Evolutionary conservation across 495 filamentous ascomycete species (phyloP).

Genomic region (Wilcoxina mikolae): DNA sequence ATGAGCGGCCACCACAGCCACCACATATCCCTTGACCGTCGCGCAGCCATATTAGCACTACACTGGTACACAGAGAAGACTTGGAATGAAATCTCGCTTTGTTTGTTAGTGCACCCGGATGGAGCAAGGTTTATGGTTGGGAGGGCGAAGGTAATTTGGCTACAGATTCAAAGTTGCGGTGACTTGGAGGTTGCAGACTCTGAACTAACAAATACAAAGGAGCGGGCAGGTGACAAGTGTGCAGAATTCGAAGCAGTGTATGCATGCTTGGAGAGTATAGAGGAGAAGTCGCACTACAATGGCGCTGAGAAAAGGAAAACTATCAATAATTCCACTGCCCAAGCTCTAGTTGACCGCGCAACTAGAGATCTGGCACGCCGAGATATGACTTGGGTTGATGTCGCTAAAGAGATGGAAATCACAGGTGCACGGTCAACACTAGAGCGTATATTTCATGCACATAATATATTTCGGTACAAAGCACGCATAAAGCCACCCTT

Average conservation of each 20-base stretch:
- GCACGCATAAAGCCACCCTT: neutral
- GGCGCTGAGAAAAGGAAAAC: neutral
- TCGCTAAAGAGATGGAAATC: neutral
- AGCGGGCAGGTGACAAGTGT: neutral
- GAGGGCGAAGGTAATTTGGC: no score
- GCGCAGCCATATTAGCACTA: conserved; percentile 21
- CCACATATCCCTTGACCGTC: conserved; percentile 18
- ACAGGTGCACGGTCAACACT: neutral
- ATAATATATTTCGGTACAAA: neutral
- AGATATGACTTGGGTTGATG: neutral
- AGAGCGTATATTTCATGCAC: neutral
- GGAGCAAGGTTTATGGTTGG: conserved; percentile 22
- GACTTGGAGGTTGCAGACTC: no score
- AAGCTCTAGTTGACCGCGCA: neutral
- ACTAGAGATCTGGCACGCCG: neutral
- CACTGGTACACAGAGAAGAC: conserved; percentile 23
- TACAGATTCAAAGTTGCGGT: no score
- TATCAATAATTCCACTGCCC: neutral
- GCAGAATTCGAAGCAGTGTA: neutral
- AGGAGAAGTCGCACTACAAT: neutral
- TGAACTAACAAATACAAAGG: no score
- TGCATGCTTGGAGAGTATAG: neutral
- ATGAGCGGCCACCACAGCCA: no score
- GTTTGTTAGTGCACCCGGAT: conserved; percentile 18
- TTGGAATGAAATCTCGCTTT: conserved; percentile 21